Evolutionary conservation across 768 basidiomycete species (phyloP), one percentile per base, ranked within the genome.

Genomic region (Naganishia friedmannii): DNA sequence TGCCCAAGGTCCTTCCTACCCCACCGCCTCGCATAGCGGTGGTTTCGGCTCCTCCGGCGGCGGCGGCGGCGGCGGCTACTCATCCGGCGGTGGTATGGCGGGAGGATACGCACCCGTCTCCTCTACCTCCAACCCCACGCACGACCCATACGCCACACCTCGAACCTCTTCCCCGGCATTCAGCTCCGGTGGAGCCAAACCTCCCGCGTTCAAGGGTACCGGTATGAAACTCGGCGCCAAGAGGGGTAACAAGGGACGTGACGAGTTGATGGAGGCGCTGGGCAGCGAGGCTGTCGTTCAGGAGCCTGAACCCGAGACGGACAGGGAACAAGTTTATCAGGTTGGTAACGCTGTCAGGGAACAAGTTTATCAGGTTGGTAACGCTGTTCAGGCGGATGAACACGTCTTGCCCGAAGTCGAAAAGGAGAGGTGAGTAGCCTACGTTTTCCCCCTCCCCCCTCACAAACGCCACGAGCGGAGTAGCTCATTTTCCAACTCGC

Each of bases 141-240:
- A 67, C 48, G 68, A 70, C 21, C 75, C 77, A 31, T 79, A 79
- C 71, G 32, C 54, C 23, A 39, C 28, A 19, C 42, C 42, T 23
- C 69, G 73, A 51, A 65, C 71, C 1, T 67, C 78, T 7, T 75
- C 79, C 12, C 72, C 72, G 28, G 65, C 74, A 7, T 67, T 48
- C 63, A 46, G 23, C 63, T 69, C 71, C 26, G 37, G 73, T 31
- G 48, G 57, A 15, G 46, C 68, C 21, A 79, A 23, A 17, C 69
- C 80, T 1, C 90, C 92, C 15, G 86, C 90, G 6, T 98, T 98
- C 88, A 96, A 95, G 83, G 87, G 90, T 53, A 86, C 88, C 12
- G 95, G 95, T 29, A 97, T 99, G 95, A 97, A 98, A 76, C 86
- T 99, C 17, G 94, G 95, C 39, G 86, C 87, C 76, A 97, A 95